These are phyloP conservation scores for Colletotrichum sublineola DNA, from an alignment of 2,329 filamentous ascomycete genomes.

Conservation along the genomic window DNA sequence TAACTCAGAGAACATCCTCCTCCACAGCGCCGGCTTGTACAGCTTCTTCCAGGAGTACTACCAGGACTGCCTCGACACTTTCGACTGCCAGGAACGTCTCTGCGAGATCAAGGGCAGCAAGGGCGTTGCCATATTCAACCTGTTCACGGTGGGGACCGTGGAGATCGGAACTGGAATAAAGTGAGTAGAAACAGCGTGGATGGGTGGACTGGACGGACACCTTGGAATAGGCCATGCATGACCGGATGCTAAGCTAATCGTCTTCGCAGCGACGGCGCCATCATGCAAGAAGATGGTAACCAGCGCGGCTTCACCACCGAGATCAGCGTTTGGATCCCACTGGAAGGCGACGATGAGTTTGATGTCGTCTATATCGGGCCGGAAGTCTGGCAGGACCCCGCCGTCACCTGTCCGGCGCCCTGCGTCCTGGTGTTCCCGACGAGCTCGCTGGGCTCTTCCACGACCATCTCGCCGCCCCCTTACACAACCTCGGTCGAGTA, in stretches of 20 bases:
- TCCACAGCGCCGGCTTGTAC: conserved; percentile 69
- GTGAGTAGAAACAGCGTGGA: too few species aligned
- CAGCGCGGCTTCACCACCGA: conserved; percentile 46
- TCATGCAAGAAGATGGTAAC: conserved; percentile 34
- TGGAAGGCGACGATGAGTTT: conserved; percentile 43
- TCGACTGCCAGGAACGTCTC: conserved; percentile 61
- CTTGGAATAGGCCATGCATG: too few species aligned
- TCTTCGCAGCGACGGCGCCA: too few species aligned
- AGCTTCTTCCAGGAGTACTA: conserved; percentile 71
- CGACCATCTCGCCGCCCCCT: background rate
- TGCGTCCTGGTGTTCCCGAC: conserved; percentile 47
- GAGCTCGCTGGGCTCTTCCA: conserved; percentile 26
- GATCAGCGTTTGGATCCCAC: conserved; percentile 47
- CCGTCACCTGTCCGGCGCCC: conserved; percentile 35
- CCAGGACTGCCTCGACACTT: conserved; percentile 59
- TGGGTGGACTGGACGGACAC: too few species aligned
- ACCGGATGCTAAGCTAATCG: too few species aligned
- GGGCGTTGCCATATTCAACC: conserved; percentile 43
- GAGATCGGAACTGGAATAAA: conserved; percentile 38
- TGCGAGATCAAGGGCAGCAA: conserved; percentile 42
- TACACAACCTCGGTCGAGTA: conserved; percentile 45
- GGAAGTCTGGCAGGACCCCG: conserved; percentile 34
- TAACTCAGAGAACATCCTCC: conserved; percentile 59
- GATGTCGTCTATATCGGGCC: conserved; percentile 45
- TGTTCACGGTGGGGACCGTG: conserved; percentile 42